phyloP scores from a whole-genome alignment of 2,329 filamentous ascomycete genomes.

The Diaporthe caulivora region DNA sequence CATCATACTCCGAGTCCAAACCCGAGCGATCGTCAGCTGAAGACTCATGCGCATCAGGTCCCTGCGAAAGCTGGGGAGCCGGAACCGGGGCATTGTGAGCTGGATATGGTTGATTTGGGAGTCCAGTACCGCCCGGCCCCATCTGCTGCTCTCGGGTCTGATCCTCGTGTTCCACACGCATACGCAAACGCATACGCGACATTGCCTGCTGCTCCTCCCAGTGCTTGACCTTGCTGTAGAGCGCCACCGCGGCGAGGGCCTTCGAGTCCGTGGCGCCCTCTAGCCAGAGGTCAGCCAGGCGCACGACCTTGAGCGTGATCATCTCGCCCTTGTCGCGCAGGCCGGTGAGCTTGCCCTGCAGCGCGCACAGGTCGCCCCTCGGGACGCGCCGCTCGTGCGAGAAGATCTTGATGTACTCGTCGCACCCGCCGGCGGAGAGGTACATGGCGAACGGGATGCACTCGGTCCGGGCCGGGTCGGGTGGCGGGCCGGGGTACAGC shows the following conservation, averaged over 20 bases:
- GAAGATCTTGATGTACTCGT: conserved; percentile 71
- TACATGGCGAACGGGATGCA: conserved; percentile 63
- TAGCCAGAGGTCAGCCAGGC: conserved; percentile 67
- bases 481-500: conserved; percentile 40
- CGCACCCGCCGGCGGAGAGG: conserved; percentile 70
- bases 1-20: too few species aligned
- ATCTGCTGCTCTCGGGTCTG: too few species aligned
- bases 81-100: too few species aligned
- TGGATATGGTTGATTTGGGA: too few species aligned
- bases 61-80: too few species aligned
- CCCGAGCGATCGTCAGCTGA: too few species aligned
- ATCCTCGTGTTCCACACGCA: too few species aligned
- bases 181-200: too few species aligned
- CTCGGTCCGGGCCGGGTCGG: conserved; percentile 45
- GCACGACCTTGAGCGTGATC: conserved; percentile 72
- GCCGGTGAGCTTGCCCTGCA: conserved; percentile 70
- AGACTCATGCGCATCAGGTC: too few species aligned
- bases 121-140: too few species aligned
- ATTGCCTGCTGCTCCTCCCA: conserved; percentile 58
- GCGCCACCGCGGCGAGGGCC: conserved; percentile 68
- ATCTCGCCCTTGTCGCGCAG: conserved; percentile 70
- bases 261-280: conserved; percentile 71
- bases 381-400: conserved; percentile 66
- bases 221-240: conserved; percentile 47
- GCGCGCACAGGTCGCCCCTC: conserved; percentile 62